A percentile compares a stretch with the other conserved stretches of the same genome.
phyloP scores from a whole-genome alignment of 768 basidiomycete species.

The Vishniacozyma victoriae region DNA sequence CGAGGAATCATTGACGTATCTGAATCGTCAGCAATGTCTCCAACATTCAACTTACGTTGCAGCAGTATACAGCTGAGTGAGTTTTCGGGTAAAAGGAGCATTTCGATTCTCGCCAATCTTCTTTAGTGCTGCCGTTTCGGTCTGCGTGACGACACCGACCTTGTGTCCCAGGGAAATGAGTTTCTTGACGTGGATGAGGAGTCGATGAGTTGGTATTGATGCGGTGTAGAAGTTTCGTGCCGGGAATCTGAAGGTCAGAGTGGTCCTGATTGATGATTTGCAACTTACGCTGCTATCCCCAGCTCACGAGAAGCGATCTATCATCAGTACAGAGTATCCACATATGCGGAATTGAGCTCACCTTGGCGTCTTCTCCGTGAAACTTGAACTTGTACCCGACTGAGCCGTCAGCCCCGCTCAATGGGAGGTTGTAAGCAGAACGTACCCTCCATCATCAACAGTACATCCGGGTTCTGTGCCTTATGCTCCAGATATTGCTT shows the following conservation, averaged over 20 bases:
- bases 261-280: not conserved
- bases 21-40: constrained; percentile 40
- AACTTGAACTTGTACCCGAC: constrained; percentile 48
- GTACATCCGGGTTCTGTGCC: constrained; percentile 38
- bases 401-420: constrained; percentile 1
- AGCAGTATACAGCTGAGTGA: constrained; percentile 77
- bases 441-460: constrained; percentile 45
- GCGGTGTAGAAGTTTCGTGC: constrained; percentile 46
- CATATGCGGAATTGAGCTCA: constrained; percentile 2
- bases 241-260: constrained; percentile 35
- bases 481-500: constrained; percentile 48
- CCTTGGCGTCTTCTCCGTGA: constrained; percentile 47
- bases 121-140: constrained; percentile 47
- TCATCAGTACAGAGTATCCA: not conserved
- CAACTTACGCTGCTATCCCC: constrained; percentile 41
- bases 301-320: constrained; percentile 43
- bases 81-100: constrained; percentile 47
- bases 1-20: constrained; percentile 65
- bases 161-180: constrained; percentile 46
- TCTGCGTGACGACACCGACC: constrained; percentile 48
- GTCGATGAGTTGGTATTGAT: constrained; percentile 45
- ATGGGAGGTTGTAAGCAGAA: not conserved
- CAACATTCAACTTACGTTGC: constrained; percentile 61
- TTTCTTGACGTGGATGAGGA: constrained; percentile 47
- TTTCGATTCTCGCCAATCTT: constrained; percentile 46